A percentile compares a stretch with the other conserved stretches of the same genome.
These are phyloP conservation scores for Lentithecium fluviatile DNA, from an alignment of 495 filamentous ascomycete species.

Conservation along the genomic window DNA sequence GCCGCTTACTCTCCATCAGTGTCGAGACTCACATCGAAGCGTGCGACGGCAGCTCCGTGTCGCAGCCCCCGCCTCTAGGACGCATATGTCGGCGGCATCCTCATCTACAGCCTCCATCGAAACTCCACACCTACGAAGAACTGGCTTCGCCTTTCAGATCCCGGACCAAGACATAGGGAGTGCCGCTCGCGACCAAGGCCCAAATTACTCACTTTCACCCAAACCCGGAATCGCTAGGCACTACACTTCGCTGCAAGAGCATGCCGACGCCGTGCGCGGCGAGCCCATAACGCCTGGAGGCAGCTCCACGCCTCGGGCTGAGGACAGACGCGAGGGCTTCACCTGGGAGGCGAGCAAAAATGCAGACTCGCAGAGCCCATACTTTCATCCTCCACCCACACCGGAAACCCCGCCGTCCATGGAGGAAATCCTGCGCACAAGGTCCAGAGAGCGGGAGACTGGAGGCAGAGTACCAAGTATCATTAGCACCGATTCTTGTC, in stretches of 20 bases:
- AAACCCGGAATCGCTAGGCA: neutral
- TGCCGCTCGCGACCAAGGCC: neutral
- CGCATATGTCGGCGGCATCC: constrained; percentile 4
- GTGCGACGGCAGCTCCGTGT: neutral
- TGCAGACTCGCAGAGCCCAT: neutral
- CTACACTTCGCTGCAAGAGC: constrained; percentile 4
- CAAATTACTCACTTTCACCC: neutral
- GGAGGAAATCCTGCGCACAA: neutral
- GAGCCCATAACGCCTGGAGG: neutral
- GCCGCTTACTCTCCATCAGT: neutral
- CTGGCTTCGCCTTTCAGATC: neutral
- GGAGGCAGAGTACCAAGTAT: neutral
- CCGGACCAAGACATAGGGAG: neutral
- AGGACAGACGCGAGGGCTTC: constrained; percentile 10
- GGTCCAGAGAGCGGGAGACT: neutral
- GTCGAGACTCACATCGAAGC: neutral
- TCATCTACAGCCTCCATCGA: neutral
- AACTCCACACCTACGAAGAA: neutral
- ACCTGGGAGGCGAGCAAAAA: constrained; percentile 5
- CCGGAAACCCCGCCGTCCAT: neutral
- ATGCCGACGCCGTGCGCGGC: neutral
- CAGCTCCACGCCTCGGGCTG: neutral
- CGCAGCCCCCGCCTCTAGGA: neutral
- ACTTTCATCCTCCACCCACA: neutral
- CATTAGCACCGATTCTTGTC: neutral